phyloP scores from a whole-genome alignment of 2,329 filamentous ascomycete genomes.

The Knoxdaviesia capensis region DNA sequence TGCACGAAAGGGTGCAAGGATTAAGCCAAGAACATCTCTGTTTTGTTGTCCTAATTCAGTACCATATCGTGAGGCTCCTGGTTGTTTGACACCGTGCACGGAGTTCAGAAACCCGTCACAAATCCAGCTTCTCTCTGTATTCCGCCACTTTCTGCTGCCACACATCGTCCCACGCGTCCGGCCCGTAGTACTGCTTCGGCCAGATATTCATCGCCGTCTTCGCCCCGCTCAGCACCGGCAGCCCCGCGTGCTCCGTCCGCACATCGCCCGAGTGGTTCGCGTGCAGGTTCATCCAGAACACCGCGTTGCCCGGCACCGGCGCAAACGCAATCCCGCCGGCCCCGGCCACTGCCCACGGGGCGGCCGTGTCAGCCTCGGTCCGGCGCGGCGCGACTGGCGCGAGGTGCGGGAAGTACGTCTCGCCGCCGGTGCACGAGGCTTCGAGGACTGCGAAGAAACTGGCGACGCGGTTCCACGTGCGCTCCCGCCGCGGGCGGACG shows the following conservation, averaged over 20 bases:
- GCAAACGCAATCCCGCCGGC: conserved; percentile 19
- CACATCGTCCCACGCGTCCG: neutral
- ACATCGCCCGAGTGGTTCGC: conserved; percentile 19
- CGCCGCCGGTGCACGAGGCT: conserved; percentile 17
- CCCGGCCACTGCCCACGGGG: no score
- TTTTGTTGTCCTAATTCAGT: no score
- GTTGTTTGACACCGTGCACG: no score
- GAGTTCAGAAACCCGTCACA: no score
- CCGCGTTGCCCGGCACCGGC: conserved; percentile 19
- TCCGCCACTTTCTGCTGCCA: no score
- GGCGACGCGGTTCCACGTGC: conserved; percentile 14
- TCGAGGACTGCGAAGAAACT: conserved; percentile 22
- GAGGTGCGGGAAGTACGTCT: conserved; percentile 19
- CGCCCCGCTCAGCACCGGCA: conserved; percentile 17
- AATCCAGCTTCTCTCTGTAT: no score
- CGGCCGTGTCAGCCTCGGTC: conserved; percentile 2
- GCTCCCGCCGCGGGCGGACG: neutral
- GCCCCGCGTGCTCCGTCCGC: conserved; percentile 19
- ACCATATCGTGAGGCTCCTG: neutral
- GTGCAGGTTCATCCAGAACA: conserved; percentile 25
- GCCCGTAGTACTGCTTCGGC: conserved; percentile 6
- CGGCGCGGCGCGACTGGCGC: conserved; percentile 11
- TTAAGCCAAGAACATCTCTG: no score
- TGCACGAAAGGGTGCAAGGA: no score
- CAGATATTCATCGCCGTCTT: conserved; percentile 28